Base-by-base conservation (phyloP, 371 early-diverging fungal genomes). In the Sporodiniella umbellata region DNA sequence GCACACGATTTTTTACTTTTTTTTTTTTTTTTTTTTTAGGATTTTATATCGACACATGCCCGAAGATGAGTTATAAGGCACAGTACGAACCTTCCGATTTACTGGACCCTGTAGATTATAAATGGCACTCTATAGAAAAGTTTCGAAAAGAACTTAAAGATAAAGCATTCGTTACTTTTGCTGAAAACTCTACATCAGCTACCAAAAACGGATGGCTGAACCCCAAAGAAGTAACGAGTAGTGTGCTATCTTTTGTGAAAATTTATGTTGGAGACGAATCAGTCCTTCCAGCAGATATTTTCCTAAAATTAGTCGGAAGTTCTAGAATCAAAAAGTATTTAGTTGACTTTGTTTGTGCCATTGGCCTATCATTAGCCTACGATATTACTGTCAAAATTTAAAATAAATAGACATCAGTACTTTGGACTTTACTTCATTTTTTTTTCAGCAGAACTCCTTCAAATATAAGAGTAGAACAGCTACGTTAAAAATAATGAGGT, bases 31-130 rank as follows among this genome's bases (percentile, higher is more conserved):
- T n/a, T n/a, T n/a, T n/a, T n/a, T 6, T 37, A 37, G 37, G 40
- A 1, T 40, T 21, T 19, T 40, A 40, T 19, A 40, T 40, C 31
- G 92, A 94, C 44, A 64, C 78, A 5, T 96, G 96, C 55, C 78
- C 75, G 12, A 96, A 98, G 61, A 96, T 98, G 96, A 68, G 74
- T 1, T 97, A 97, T 69, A 98, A 98, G 62, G 93, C 82, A 3
- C 82, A 86, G 25, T 95, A 88, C 64, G 66, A 78, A 14, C 96
- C 96, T 0, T 89, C 93, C 0, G 87, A 87, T 21, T 64, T 97
- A 25, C 64, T 92, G 26, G 92, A 93, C 48, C 76, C 82, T 7
- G 56, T 68, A 10, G 64, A 63, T 12, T 70, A 74, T 50, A 45
- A 42, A 23, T 80, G 80, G 80, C 59, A 67, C 39, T 64, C 49